phyloP scores from a whole-genome alignment of 306 rosid species.

The Trichosanthes cucumerina region DNA sequence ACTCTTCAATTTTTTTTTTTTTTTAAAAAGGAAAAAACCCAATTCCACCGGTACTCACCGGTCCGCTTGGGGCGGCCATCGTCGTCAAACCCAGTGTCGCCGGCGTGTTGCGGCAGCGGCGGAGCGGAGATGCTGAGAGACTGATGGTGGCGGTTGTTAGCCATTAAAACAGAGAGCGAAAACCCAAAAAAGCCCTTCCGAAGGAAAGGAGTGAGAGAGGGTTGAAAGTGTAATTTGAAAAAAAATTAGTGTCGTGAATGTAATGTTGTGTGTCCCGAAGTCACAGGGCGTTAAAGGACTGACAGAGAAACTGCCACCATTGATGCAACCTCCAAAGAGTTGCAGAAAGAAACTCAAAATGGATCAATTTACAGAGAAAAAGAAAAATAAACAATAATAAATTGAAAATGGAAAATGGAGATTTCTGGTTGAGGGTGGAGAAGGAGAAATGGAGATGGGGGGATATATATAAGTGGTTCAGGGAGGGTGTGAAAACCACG shows the following conservation, averaged over 20 bases:
- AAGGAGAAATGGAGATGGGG: background rate
- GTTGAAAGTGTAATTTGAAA: background rate
- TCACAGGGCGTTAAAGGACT: background rate
- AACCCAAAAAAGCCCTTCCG: background rate
- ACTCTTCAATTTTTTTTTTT: too few relatives aligned
- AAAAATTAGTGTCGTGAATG: too few relatives aligned
- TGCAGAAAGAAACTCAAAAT: slow-evolving; percentile 2
- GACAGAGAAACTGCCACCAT: background rate
- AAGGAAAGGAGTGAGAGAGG: background rate
- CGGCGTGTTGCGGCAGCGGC: background rate
- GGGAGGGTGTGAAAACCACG: background rate
- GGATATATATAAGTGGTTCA: background rate
- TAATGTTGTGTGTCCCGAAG: background rate
- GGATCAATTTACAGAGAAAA: background rate
- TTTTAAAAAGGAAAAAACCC: background rate
- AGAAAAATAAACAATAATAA: too few relatives aligned
- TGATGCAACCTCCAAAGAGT: slow-evolving; percentile 2
- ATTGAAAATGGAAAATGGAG: too few relatives aligned
- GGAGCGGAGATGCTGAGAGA: slow-evolving; percentile 1
- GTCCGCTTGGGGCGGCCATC: slow-evolving; percentile 16
- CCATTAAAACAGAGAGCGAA: background rate
- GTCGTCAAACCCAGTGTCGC: background rate
- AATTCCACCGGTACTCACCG: background rate
- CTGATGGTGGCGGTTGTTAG: slow-evolving; percentile 1
- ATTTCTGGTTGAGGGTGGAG: background rate